A percentile compares a stretch with the other conserved stretches of the same genome.
Evolutionary conservation across 371 early-diverging fungal species (phyloP).

Genomic region (Cokeromyces recurvatus): DNA sequence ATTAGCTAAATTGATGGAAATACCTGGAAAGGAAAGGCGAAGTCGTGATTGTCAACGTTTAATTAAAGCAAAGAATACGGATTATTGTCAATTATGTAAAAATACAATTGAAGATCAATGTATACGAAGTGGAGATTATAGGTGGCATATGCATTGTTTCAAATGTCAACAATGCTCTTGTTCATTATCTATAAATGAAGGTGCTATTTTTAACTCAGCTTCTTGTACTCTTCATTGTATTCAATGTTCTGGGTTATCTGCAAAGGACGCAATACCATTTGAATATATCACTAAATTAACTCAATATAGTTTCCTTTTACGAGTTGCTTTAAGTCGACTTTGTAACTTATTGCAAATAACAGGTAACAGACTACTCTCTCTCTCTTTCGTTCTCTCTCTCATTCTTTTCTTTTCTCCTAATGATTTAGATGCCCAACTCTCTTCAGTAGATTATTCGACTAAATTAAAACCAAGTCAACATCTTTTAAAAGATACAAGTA

Average conservation of each 20-base stretch:
- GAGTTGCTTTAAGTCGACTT: slow-evolving; percentile 81
- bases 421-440: slow-evolving; percentile 29
- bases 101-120: slow-evolving; percentile 87
- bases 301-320: slow-evolving; percentile 85
- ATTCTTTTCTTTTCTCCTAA: background rate
- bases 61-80: slow-evolving; percentile 58
- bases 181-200: slow-evolving; percentile 27
- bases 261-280: slow-evolving; percentile 7
- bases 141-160: slow-evolving; percentile 86
- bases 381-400: background rate
- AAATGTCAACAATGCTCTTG: slow-evolving; percentile 64
- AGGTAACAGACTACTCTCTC: slow-evolving; percentile 31
- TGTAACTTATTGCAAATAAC: slow-evolving; percentile 70
- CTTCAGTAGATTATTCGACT: slow-evolving; percentile 33
- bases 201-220: slow-evolving; percentile 43
- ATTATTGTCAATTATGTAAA: slow-evolving; percentile 76
- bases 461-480: slow-evolving; percentile 15
- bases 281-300: slow-evolving; percentile 79
- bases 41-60: slow-evolving; percentile 42
- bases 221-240: slow-evolving; percentile 45
- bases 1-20: slow-evolving; percentile 59
- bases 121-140: slow-evolving; percentile 55
- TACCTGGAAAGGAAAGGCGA: slow-evolving; percentile 47
- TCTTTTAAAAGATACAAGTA: slow-evolving; percentile 11
- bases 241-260: slow-evolving; percentile 15